Evolutionary conservation across 148 eudicot species (phyloP), one percentile per base, ranked within the genome.

Genomic region (Vaccinium corymbosum): DNA sequence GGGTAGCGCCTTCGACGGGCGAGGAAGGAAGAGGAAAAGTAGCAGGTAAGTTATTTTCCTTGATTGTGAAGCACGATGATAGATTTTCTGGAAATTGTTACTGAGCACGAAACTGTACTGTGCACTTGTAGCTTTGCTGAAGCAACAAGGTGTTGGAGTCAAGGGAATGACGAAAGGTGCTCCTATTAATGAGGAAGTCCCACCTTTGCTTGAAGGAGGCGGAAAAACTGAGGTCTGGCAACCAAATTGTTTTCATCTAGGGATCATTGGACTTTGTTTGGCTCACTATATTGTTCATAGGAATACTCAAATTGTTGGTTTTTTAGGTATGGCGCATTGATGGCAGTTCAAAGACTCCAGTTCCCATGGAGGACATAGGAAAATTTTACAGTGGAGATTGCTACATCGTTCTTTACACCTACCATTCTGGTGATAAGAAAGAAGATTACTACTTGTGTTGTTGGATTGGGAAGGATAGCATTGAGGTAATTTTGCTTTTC

Each of bases 1-100:
- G 98, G 50, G 90, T 98, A 84, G 91, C 89, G 20, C 88, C 98
- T 86, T 85, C 95, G 83, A 88, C 88, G 86, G 87, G 90, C 75
- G 99, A 95, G 86, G 99, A 94, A 88, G 98, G 98, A 87, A 90
- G 98, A 87, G 98, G 98, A 90, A 94, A 92, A 92, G 99, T 95
- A 35, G 96, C 99, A 90, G 99, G 99, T 97, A 85, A 20, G 62
- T 81, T 80, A 32, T 49, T 42, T 77, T 79, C 14, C 50, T 72
- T 77, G 52, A 8, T 50, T 80, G 29, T 86, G n/a, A 52, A 29
- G 51, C 29, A 48, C 50, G 52, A 25, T 49, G 35, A 53, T 53
- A 52, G 12, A 73, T 48, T 46, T n/a, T 7, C 57, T 71, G n/a
- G 22, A 68, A n/a, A 51, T 77, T 50, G 62, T 81, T 66, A 7